phyloP scores from a whole-genome alignment of 1,139 yeast genomes.

The Casaregolazyma suthepensis region DNA sequence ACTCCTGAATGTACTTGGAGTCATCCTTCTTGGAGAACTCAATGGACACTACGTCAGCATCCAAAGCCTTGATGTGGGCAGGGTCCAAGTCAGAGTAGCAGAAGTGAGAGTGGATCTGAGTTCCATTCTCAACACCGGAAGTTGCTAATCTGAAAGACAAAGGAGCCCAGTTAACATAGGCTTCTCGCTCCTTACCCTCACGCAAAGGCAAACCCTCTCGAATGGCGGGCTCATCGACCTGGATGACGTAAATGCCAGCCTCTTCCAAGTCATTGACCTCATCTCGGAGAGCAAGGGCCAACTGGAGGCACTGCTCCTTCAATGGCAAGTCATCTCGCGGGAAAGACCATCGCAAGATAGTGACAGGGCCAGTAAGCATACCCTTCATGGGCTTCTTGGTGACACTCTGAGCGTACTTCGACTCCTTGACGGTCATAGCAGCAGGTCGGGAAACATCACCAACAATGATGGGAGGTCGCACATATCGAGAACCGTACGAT shows the following conservation, averaged over 20 bases:
- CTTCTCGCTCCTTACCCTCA: constrained; percentile 94
- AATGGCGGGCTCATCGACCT: constrained; percentile 99
- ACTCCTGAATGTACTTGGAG: constrained; percentile 95
- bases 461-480: constrained; percentile 98
- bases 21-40: constrained; percentile 99
- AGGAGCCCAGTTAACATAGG: constrained; percentile 98
- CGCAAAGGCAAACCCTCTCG: constrained; percentile 99
- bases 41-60: constrained; percentile 98
- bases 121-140: constrained; percentile 89
- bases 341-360: constrained; percentile 99
- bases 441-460: constrained; percentile 99
- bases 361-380: constrained; percentile 99
- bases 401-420: constrained; percentile 96
- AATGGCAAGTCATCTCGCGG: constrained; percentile 98
- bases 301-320: constrained; percentile 93
- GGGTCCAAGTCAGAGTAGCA: constrained; percentile 99
- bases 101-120: constrained; percentile 99
- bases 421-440: constrained; percentile 98
- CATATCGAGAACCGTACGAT: constrained; percentile 99
- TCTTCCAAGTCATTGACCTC: constrained; percentile 97
- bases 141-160: constrained; percentile 99
- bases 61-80: constrained; percentile 97
- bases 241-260: constrained; percentile 96
- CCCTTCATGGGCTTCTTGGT: constrained; percentile 97
- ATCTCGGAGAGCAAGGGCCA: constrained; percentile 96